Percentiles rank a stretch among this genome's conserved stretches.
phyloP scores from a whole-genome alignment of 1,284 basidiomycete species.

The Cystobasidium pallidum region DNA sequence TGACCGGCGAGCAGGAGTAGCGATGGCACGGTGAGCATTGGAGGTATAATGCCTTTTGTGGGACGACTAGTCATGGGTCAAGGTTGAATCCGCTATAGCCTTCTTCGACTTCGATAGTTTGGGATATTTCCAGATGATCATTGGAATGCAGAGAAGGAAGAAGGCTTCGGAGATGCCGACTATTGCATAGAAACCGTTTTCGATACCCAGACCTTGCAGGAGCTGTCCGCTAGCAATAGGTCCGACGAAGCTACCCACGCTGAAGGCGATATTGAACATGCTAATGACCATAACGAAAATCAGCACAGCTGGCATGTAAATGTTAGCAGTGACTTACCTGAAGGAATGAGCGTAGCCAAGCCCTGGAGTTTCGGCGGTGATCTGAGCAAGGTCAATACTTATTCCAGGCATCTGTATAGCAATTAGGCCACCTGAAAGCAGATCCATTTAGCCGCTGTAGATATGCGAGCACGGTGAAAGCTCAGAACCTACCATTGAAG shows the following conservation, averaged over 20 bases:
- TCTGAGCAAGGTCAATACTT: constrained; percentile 46
- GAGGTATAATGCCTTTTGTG: not conserved
- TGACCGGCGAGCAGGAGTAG: too few species aligned
- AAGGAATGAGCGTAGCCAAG: constrained; percentile 41
- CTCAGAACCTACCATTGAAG: constrained; percentile 45
- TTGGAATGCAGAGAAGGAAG: constrained; percentile 29
- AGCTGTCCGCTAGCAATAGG: constrained; percentile 51
- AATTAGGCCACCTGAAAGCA: constrained; percentile 34
- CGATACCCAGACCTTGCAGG: constrained; percentile 33
- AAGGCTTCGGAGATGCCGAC: constrained; percentile 31
- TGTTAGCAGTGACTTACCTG: not conserved
- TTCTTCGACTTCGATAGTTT: not conserved
- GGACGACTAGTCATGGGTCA: not conserved
- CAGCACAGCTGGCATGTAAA: not conserved
- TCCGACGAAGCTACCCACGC: constrained; percentile 50
- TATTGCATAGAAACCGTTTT: constrained; percentile 44
- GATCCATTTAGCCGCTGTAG: not conserved
- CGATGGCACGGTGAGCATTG: too few species aligned
- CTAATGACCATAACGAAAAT: constrained; percentile 40
- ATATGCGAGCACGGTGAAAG: not conserved
- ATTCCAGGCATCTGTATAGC: constrained; percentile 46
- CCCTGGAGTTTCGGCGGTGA: constrained; percentile 21
- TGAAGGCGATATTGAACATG: constrained; percentile 49
- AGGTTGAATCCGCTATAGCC: not conserved
- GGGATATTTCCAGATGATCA: constrained; percentile 21